Evolutionary conservation across 1,284 basidiomycete genomes (phyloP).

Genomic region (Cryptococcus deneoformans): DNA sequence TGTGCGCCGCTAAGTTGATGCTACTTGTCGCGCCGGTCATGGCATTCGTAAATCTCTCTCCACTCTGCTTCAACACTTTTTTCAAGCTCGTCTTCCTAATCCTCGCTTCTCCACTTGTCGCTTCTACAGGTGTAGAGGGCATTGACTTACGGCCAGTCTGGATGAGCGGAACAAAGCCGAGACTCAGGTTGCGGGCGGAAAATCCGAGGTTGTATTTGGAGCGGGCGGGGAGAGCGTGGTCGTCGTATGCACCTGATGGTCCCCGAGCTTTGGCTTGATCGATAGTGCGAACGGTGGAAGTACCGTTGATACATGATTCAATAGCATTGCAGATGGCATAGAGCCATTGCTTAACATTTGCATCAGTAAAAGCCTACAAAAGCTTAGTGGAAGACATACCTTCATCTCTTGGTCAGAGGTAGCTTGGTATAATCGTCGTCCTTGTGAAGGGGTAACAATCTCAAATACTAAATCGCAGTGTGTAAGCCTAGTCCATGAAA

Average conservation of each 20-base stretch:
- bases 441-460: conserved; percentile 53
- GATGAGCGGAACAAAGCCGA: conserved; percentile 11
- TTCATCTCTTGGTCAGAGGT: conserved; percentile 51
- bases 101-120: conserved; percentile 9
- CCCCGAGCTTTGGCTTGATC: conserved; percentile 23
- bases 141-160: conserved; percentile 25
- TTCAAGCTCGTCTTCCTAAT: conserved; percentile 41
- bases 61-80: conserved; percentile 33
- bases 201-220: conserved; percentile 15
- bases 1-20: background rate
- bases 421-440: conserved; percentile 54
- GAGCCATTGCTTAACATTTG: conserved; percentile 48
- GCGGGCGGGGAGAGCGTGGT: conserved; percentile 27
- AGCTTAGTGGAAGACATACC: conserved; percentile 10
- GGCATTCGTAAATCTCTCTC: conserved; percentile 30
- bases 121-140: conserved; percentile 25
- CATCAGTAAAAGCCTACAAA: conserved; percentile 3
- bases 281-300: conserved; percentile 49
- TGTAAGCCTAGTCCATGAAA: background rate
- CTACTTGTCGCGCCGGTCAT: conserved; percentile 12
- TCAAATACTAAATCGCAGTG: conserved; percentile 49
- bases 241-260: conserved; percentile 35
- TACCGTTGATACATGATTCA: conserved; percentile 55
- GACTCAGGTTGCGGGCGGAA: conserved; percentile 10
- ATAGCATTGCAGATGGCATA: conserved; percentile 54